phyloP scores from a whole-genome alignment of 2,329 filamentous ascomycete genomes.

The Penicillium hesseltinei region DNA sequence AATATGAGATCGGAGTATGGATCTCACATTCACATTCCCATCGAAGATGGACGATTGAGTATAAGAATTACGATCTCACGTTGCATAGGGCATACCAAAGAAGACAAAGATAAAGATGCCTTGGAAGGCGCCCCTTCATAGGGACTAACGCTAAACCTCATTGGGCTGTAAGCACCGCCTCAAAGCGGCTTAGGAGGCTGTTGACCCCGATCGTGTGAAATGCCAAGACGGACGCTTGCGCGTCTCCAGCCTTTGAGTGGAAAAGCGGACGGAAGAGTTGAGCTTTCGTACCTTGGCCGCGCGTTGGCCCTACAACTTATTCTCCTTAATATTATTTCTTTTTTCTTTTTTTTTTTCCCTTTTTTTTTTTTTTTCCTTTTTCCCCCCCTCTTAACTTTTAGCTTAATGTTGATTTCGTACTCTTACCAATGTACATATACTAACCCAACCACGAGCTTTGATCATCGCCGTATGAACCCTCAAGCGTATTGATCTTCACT shows the following conservation, averaged over 20 bases:
- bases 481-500: not conserved
- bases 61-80: not conserved
- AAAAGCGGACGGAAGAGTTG: constrained; percentile 2
- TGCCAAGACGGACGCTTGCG: constrained; percentile 43
- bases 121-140: constrained; percentile 22
- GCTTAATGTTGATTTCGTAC: not conserved
- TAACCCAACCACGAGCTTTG: not conserved
- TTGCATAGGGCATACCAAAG: constrained; percentile 2
- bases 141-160: not conserved
- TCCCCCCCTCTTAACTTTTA: not conserved
- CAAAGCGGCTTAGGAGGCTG: constrained; percentile 27
- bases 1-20: not conserved
- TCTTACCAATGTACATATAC: not conserved
- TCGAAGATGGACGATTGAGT: not conserved
- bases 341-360: not conserved
- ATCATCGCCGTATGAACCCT: not conserved
- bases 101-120: constrained; percentile 10
- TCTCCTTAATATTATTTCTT: not conserved
- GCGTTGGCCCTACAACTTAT: constrained; percentile 1
- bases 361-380: not conserved
- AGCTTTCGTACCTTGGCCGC: constrained; percentile 9
- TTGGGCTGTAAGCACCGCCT: constrained; percentile 3
- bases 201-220: constrained; percentile 32
- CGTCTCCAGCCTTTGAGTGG: constrained; percentile 33
- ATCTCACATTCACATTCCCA: not conserved